Evolutionary conservation across 768 basidiomycete species (phyloP), one percentile per base, ranked within the genome.

Genomic region (Cubamyces lactineus): DNA sequence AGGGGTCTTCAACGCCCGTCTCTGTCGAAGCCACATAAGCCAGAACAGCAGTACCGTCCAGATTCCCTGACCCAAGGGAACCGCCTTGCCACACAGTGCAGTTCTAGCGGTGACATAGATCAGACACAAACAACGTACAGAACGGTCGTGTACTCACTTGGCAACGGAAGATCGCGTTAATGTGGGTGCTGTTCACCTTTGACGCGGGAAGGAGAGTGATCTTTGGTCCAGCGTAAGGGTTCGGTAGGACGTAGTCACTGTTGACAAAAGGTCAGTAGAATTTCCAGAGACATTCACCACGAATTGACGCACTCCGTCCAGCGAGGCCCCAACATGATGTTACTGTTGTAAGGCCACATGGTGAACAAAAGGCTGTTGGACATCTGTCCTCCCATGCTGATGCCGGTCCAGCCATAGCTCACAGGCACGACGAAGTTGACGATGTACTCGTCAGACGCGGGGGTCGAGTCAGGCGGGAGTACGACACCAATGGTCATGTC

Each of bases 131-230:
- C 15, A 15, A 45, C 34, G 47, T 28, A 45, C 40, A 52, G 15
- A 40, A 12, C 26, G 4, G 26, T 13, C 11, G 38, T 39, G 17
- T 21, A 16, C 55, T 13, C 53, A 72, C 72, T 66, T 74, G 70
- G 67, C 73, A 73, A 19, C 72, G 62, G 67, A 74, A 74, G 2
- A 69, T 67, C 13, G 70, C 68, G 45, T 69, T 69, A 41, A 70
- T 62, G 53, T 72, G 65, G 21, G 71, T 74, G 45, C 66, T 69
- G 57, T 74, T 74, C 13, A 69, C 58, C 13, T 49, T 53, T 0
- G 69, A 69, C 43, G 64, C 62, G 1, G 67, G 67, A n/a, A 74
- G 64, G 16, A 71, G 59, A 12, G 69, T 73, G 55, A 71, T 57
- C 24, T 61, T 63, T 21, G 72, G 72, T 2, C 72, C 72, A 12